Conservation (phyloP, 306 rosid species). For the Datisca glomerata region DNA sequence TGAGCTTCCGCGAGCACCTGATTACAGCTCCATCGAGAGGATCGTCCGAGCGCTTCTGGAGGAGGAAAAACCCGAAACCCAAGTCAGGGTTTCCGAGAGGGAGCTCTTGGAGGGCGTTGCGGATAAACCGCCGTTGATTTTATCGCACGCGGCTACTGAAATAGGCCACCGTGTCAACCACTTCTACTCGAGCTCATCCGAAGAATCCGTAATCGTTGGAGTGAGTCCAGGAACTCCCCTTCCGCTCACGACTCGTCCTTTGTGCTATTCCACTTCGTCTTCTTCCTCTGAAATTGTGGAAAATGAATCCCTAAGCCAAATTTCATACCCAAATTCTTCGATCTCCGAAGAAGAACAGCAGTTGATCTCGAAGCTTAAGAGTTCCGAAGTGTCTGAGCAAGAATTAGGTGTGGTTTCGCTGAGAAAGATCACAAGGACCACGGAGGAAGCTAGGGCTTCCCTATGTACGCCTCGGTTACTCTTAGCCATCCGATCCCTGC, state of each 20-base stretch:
- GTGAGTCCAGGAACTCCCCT: slow-evolving; percentile 54
- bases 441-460: slow-evolving; percentile 41
- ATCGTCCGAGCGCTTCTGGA: slow-evolving; percentile 21
- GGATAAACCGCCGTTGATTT: slow-evolving; percentile 42
- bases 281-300: slow-evolving; percentile 47
- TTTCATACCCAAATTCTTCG: slow-evolving; percentile 20
- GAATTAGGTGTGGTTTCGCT: slow-evolving; percentile 51
- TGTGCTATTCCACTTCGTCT: slow-evolving; percentile 48
- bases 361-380: slow-evolving; percentile 29
- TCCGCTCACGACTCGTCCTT: slow-evolving; percentile 59
- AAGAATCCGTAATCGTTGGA: slow-evolving; percentile 26
- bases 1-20: slow-evolving; percentile 36
- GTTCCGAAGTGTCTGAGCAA: slow-evolving; percentile 51
- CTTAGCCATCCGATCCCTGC: slow-evolving; percentile 23
- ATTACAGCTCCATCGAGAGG: slow-evolving; percentile 34
- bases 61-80: slow-evolving; percentile 26
- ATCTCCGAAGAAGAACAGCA: slow-evolving; percentile 39
- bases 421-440: slow-evolving; percentile 43
- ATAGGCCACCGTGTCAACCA: slow-evolving; percentile 40
- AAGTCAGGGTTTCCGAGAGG: slow-evolving; percentile 61
- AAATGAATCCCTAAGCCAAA: slow-evolving; percentile 20
- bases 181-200: slow-evolving; percentile 38
- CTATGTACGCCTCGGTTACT: slow-evolving; percentile 52
- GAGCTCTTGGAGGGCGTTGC: slow-evolving; percentile 55
- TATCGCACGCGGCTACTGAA: slow-evolving; percentile 86